Evolutionary conservation across 2,329 filamentous ascomycete genomes (phyloP).

Genomic region (Capronia epimyces): DNA sequence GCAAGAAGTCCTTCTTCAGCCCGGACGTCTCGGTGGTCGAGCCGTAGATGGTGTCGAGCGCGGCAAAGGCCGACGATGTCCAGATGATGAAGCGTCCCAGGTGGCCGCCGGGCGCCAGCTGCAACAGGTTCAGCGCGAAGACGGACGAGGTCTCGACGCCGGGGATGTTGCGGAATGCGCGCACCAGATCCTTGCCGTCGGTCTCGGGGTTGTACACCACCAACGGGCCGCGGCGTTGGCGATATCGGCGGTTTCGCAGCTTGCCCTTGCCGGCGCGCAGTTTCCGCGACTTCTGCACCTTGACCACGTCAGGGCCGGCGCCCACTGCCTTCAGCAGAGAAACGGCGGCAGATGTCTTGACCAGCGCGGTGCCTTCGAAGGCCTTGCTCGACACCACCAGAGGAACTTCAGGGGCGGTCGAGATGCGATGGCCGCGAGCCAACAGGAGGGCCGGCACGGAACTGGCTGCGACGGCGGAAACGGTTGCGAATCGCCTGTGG

Average conservation of each 20-base stretch:
- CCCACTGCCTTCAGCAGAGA: conserved; percentile 85
- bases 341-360: conserved; percentile 84
- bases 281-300: conserved; percentile 96
- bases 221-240: conserved; percentile 94
- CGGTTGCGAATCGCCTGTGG: conserved; percentile 85
- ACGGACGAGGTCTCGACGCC: conserved; percentile 96
- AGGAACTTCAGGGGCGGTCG: conserved; percentile 87
- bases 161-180: conserved; percentile 97
- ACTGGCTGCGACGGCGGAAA: conserved; percentile 93
- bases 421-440: conserved; percentile 94
- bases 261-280: conserved; percentile 98
- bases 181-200: conserved; percentile 90
- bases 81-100: conserved; percentile 98
- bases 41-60: conserved; percentile 95
- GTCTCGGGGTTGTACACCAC: conserved; percentile 95
- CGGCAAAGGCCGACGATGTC: conserved; percentile 94
- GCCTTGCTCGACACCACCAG: conserved; percentile 89
- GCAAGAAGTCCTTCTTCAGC: conserved; percentile 98
- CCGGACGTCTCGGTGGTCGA: conserved; percentile 81
- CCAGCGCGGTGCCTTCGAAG: conserved; percentile 71
- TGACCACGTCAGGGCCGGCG: conserved; percentile 83
- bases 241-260: conserved; percentile 91
- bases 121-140: conserved; percentile 93
- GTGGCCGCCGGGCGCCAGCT: conserved; percentile 97
- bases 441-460: conserved; percentile 90